Conservation (phyloP, 768 basidiomycete species). For the Lanmaoa pseudosensibilis region DNA sequence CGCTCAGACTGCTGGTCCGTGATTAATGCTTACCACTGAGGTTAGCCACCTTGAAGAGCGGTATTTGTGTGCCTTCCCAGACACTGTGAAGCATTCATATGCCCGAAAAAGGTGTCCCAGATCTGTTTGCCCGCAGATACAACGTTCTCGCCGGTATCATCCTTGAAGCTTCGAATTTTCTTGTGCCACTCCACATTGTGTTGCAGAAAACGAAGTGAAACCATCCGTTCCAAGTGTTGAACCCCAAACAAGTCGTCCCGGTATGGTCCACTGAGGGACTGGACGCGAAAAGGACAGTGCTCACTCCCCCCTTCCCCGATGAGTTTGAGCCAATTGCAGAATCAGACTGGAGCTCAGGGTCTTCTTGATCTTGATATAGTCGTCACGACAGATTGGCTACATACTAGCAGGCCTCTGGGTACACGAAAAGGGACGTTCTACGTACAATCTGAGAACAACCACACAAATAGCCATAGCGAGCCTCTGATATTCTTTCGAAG, state of each 20-base stretch:
- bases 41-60: background rate
- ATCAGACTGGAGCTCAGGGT: background rate
- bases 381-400: too few species aligned
- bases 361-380: too few species aligned
- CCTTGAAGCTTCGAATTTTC: background rate
- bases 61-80: background rate
- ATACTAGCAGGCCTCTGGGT: too few species aligned
- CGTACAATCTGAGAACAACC: background rate
- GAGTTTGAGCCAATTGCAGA: background rate
- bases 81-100: background rate
- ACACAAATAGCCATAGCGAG: background rate
- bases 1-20: background rate
- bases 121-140: background rate
- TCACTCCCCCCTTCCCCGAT: too few species aligned
- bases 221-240: background rate
- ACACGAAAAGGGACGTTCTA: too few species aligned
- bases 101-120: background rate
- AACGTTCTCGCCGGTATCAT: background rate
- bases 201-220: background rate
- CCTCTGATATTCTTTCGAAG: background rate
- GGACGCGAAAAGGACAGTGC: background rate
- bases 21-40: background rate
- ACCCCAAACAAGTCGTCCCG: background rate
- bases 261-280: background rate
- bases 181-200: background rate